Conservation (phyloP, 2,329 filamentous ascomycete genomes). For the Aspergillus fumigatus region DNA sequence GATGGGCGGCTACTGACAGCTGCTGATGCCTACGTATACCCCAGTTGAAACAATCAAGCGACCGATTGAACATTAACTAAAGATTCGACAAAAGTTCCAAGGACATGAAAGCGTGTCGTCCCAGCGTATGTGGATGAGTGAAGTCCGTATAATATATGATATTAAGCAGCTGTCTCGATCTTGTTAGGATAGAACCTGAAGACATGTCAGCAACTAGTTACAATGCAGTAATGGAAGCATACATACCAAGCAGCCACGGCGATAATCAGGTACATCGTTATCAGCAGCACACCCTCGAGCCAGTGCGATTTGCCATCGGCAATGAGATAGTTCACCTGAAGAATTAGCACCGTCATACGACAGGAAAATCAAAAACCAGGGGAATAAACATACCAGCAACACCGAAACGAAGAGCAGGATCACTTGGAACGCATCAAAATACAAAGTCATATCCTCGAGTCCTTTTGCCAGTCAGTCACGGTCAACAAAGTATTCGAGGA, state of each 20-base stretch:
- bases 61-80: no score
- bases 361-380: no score
- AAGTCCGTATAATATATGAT: background rate
- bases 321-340: conserved; percentile 59
- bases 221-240: background rate
- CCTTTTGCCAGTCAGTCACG: conserved; percentile 24
- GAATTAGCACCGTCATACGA: background rate
- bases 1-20: no score
- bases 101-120: background rate
- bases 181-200: conserved; percentile 14
- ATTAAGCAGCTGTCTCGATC: background rate
- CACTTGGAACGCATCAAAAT: conserved; percentile 86
- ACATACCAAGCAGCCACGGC: conserved; percentile 54
- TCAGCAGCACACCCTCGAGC: conserved; percentile 59
- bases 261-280: conserved; percentile 59
- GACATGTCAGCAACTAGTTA: background rate
- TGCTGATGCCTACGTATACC: no score
- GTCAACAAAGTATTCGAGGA: background rate
- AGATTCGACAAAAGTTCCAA: no score
- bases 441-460: conserved; percentile 64
- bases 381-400: conserved; percentile 32
- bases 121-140: background rate
- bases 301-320: conserved; percentile 56
- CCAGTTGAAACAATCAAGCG: no score
- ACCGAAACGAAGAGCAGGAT: conserved; percentile 57